Conservation (phyloP, 768 basidiomycete species). For the Rhodotorula diobovata region DNA sequence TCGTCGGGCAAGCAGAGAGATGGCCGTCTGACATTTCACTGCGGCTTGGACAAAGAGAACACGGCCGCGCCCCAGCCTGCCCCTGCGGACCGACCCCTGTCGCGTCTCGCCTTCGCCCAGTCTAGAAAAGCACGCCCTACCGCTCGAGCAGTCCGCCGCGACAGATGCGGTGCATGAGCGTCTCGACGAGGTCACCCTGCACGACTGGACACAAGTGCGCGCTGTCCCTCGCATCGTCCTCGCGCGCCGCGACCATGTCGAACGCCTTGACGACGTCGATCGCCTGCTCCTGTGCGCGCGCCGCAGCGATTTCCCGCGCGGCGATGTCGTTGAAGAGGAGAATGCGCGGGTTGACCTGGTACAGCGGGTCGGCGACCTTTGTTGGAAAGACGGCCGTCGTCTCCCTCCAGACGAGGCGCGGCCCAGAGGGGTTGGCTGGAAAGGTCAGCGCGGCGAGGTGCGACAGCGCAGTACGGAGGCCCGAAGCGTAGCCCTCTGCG, state of each 20-base stretch:
- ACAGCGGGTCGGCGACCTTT: neutral
- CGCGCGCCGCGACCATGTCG: constrained; percentile 1
- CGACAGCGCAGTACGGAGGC: neutral
- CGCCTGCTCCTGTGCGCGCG: neutral
- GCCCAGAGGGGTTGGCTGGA: neutral
- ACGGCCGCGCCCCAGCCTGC: no score
- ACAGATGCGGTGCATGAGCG: neutral
- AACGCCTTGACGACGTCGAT: neutral
- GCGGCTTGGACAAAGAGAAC: no score
- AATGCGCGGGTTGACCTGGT: constrained; percentile 2
- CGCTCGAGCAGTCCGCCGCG: neutral
- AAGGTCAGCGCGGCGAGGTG: neutral
- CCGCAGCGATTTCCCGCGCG: neutral
- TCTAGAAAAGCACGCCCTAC: no score
- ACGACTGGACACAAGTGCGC: constrained; percentile 7
- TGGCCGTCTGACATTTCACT: no score
- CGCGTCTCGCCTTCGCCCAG: no score
- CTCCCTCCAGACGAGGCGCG: neutral
- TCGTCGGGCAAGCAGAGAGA: no score
- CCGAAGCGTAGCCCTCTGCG: neutral
- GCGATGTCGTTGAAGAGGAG: constrained; percentile 5
- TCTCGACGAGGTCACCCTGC: constrained; percentile 5
- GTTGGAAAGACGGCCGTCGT: constrained; percentile 4
- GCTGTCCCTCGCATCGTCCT: neutral
- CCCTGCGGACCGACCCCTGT: no score